Base-by-base conservation (phyloP, 2,329 filamentous ascomycete genomes). In the Ilyonectria robusta region DNA sequence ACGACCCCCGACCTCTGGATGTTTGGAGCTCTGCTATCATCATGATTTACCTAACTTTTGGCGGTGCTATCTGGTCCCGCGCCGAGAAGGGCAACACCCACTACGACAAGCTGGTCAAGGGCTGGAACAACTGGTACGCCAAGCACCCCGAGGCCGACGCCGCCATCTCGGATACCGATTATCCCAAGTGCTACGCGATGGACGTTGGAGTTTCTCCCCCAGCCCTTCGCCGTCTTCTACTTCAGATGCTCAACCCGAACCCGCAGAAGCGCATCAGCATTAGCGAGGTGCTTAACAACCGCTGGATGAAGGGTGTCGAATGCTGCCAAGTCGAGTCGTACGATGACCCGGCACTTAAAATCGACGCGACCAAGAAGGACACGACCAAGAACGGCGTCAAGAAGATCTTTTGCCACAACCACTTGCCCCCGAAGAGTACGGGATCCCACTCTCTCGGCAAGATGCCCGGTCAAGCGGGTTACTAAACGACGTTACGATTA, bases 1-100 rank as follows among this genome's bases (percentile, higher is more conserved):
- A 87, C 74, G 94, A 97, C 77, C 92, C 94, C 1, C 90, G 94
- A 51, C 89, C 91, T 4, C 84, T 97, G 13, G 94, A 97, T 76
- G 92, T 97, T 13, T 97, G 94, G 94, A 92, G 92, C 61, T 92
- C 92, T 57, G 94, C 91, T 26, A 91, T 97, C 64, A 92, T 96
- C 71, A 95, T 94, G 86, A 83, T 97, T 65, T 91, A 92, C 69
- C 88, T 97, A 70, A 89, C 88, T 44, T 93, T 92, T 75, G 88
- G 89, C 48, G 93, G 89, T 23, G 90, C 88, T 51, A 88, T 95
- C 8, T 97, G 94, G 94, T 85, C 88, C 57, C 89, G 89, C 69
- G 93, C 93, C 1, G 88, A 89, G 65, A 79, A 59, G 73, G 86
- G 77, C 62, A 84, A 87, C 67, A 76, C 78, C n/a, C 86, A 88